phyloP scores from a whole-genome alignment of 1,139 yeast species.

The Lodderomyces elongisporus region DNA sequence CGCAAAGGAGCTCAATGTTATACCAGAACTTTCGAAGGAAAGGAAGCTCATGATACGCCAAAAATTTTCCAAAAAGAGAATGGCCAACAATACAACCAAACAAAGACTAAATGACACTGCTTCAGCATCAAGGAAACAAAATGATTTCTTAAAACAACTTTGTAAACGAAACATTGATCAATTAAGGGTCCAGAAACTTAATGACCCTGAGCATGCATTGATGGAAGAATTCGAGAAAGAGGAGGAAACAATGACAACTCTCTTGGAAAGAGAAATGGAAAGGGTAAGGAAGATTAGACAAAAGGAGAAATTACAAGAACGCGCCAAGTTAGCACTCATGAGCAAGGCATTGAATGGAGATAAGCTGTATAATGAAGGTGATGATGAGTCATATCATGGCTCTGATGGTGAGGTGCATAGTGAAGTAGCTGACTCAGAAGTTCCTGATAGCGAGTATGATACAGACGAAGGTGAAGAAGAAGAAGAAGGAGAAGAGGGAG shows the following conservation, averaged over 20 bases:
- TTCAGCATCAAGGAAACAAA: conserved; percentile 4
- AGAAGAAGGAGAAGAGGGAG: conserved; percentile 17
- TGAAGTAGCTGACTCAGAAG: conserved; percentile 13
- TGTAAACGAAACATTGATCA: conserved; percentile 35
- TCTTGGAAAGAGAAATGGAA: conserved; percentile 60
- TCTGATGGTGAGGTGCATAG: conserved; percentile 14
- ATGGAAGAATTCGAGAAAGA: conserved; percentile 36
- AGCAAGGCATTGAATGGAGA: conserved; percentile 16
- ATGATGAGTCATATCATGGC: conserved; percentile 17
- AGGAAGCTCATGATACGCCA: conserved; percentile 31
- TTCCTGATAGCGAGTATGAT: conserved; percentile 17
- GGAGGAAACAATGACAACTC: conserved; percentile 41
- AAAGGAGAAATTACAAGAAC: conserved; percentile 42
- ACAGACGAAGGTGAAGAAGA: conserved; percentile 12
- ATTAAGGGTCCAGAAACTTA: conserved; percentile 21
- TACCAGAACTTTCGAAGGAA: conserved; percentile 37
- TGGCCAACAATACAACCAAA: conserved; percentile 5
- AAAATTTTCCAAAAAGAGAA: conserved; percentile 25
- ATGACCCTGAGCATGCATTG: conserved; percentile 28
- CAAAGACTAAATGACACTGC: neutral
- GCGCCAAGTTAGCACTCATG: conserved; percentile 30
- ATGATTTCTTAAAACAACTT: conserved; percentile 22
- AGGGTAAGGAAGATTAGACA: conserved; percentile 48
- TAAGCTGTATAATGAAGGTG: conserved; percentile 10
- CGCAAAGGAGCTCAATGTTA: conserved; percentile 13